Conservation (phyloP, 179 eudicot genomes). For the Gypsophila paniculata region DNA sequence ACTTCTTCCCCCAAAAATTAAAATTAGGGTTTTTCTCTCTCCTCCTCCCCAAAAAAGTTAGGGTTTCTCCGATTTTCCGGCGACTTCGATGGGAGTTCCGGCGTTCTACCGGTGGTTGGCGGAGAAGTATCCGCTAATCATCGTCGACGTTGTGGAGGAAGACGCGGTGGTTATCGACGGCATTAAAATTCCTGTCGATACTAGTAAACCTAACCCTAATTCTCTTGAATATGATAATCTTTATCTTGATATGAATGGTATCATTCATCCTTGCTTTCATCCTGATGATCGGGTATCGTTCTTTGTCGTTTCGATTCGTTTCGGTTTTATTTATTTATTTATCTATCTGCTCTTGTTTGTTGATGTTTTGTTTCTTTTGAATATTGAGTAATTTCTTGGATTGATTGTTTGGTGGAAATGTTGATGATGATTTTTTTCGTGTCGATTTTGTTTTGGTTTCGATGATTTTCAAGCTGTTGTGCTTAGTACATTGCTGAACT, state of each 20-base stretch:
- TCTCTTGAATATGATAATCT: slow-evolving; percentile 63
- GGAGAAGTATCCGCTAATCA: slow-evolving; percentile 76
- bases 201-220: slow-evolving; percentile 71
- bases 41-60: slow-evolving; percentile 5
- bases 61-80: slow-evolving; percentile 17
- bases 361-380: not conserved
- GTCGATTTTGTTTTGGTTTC: not conserved
- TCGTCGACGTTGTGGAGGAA: slow-evolving; percentile 72
- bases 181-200: slow-evolving; percentile 66
- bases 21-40: too few relatives aligned
- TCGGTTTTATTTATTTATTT: not conserved
- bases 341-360: not conserved
- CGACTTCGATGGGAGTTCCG: slow-evolving; percentile 52
- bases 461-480: not conserved
- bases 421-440: too few relatives aligned
- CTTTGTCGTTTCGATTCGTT: not conserved
- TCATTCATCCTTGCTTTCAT: slow-evolving; percentile 86
- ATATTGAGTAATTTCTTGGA: not conserved
- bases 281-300: slow-evolving; percentile 70
- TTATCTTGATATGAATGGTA: slow-evolving; percentile 82
- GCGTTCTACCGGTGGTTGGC: slow-evolving; percentile 87
- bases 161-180: slow-evolving; percentile 60
- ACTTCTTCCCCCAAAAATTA: too few relatives aligned
- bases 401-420: not conserved
- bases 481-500: not conserved